Percentiles rank a stretch among this genome's conserved stretches.
These are phyloP conservation scores for Chlamydomonas asymmetrica DNA, from an alignment of 139 green algal species.

Conservation along the genomic window DNA sequence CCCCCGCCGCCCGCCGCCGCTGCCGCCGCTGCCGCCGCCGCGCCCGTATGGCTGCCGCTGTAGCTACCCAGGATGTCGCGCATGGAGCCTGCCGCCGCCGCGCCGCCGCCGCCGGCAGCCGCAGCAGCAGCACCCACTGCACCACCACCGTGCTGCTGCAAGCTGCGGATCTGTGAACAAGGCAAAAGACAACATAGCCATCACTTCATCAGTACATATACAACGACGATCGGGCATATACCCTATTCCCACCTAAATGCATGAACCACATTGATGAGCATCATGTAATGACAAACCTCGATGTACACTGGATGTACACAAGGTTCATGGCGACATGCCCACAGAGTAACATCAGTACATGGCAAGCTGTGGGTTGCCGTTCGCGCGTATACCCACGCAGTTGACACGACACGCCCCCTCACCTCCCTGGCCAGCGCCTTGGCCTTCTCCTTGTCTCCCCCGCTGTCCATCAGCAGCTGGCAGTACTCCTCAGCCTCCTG, in stretches of 20 bases:
- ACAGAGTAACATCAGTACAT: not conserved
- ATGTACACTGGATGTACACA: not conserved
- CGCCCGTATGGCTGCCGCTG: not conserved
- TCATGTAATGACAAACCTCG: not conserved
- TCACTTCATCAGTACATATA: too few relatives aligned
- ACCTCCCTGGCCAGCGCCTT: slow-evolving; percentile 81
- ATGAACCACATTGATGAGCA: not conserved
- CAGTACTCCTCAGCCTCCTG: slow-evolving; percentile 67
- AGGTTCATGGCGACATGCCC: not conserved
- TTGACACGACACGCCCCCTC: too few relatives aligned
- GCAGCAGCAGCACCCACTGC: not conserved
- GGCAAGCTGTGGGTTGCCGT: too few relatives aligned
- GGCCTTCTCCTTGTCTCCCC: slow-evolving; percentile 78
- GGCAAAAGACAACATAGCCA: too few relatives aligned
- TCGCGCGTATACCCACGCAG: too few relatives aligned
- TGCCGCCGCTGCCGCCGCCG: not conserved
- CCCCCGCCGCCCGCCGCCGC: too few relatives aligned
- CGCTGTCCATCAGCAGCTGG: slow-evolving; percentile 83
- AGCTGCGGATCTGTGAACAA: slow-evolving; percentile 14
- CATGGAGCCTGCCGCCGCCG: slow-evolving; percentile 3
- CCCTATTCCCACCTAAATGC: not conserved
- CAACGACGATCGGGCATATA: too few relatives aligned
- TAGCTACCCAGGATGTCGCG: not conserved
- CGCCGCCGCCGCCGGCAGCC: not conserved
- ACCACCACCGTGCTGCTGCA: not conserved